Evolutionary conservation across 2,329 filamentous ascomycete genomes (phyloP).

Genomic region (Cladophialophora immunda): DNA sequence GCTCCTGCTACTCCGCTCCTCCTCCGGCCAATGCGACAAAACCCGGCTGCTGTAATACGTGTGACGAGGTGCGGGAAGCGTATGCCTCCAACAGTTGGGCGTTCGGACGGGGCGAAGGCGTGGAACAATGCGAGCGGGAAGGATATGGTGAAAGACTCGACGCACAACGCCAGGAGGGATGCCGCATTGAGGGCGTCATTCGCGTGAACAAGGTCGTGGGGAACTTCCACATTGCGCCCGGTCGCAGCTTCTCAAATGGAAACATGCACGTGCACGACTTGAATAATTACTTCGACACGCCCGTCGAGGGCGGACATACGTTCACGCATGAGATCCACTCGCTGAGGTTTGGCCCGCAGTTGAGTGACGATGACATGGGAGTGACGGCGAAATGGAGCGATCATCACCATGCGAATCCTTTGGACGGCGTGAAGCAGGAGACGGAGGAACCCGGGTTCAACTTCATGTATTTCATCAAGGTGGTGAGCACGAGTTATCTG

Average conservation of each 20-base stretch:
- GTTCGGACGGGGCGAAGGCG: conserved; percentile 88
- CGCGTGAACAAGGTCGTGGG: conserved; percentile 98
- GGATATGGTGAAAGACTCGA: conserved; percentile 91
- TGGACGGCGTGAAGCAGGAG: conserved; percentile 80
- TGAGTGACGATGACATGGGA: conserved; percentile 71
- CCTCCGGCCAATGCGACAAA: conserved; percentile 76
- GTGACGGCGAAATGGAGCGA: conserved; percentile 77
- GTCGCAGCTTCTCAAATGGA: conserved; percentile 92
- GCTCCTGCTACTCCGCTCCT: conserved; percentile 86
- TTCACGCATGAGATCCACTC: conserved; percentile 90
- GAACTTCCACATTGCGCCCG: conserved; percentile 98
- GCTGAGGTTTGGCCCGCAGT: conserved; percentile 89
- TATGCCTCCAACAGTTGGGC: conserved; percentile 92
- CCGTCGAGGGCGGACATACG: conserved; percentile 75
- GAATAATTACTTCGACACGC: conserved; percentile 88
- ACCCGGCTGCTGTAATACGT: conserved; percentile 94
- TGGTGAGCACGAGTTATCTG: conserved; percentile 93
- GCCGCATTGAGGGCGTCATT: conserved; percentile 88
- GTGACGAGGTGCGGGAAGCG: conserved; percentile 93
- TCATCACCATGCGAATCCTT: conserved; percentile 84
- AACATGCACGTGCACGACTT: conserved; percentile 98
- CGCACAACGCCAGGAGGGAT: conserved; percentile 88
- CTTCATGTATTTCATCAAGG: conserved; percentile 99
- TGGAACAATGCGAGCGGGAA: conserved; percentile 94
- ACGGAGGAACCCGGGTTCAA: conserved; percentile 87